Percentiles rank a stretch among this genome's conserved stretches.
phyloP scores from a whole-genome alignment of 2,329 filamentous ascomycete species.

The Nemania diffusa region DNA sequence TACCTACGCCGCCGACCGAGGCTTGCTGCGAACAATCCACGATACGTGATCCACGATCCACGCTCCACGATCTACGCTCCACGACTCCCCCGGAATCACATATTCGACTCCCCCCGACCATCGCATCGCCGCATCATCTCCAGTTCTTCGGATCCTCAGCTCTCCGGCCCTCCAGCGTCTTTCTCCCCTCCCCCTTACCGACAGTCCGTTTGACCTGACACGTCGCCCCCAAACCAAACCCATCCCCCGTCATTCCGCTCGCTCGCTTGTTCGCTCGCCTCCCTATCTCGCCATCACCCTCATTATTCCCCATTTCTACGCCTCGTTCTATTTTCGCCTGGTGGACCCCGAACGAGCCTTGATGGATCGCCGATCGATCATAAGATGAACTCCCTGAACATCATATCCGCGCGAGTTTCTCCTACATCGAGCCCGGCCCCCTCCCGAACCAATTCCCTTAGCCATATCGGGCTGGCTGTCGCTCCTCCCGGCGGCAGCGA shows the following conservation, averaged over 20 bases:
- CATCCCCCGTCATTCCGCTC: constrained; percentile 9
- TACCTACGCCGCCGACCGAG: constrained; percentile 1
- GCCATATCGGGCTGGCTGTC: constrained; percentile 61
- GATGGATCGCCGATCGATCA: constrained; percentile 65
- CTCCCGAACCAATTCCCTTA: constrained; percentile 70
- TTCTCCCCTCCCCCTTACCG: constrained; percentile 1
- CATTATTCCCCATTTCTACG: constrained; percentile 7
- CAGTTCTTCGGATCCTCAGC: neutral
- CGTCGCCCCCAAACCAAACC: neutral
- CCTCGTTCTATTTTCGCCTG: constrained; percentile 31
- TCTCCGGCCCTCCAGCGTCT: neutral
- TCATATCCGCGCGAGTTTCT: constrained; percentile 85
- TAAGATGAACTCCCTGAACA: constrained; percentile 97
- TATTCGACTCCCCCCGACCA: neutral
- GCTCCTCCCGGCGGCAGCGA: constrained; percentile 55
- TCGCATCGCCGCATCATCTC: neutral
- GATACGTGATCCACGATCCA: neutral
- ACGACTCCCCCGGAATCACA: neutral
- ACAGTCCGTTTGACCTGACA: neutral
- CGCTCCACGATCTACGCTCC: neutral
- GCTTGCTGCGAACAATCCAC: constrained; percentile 2
- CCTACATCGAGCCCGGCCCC: constrained; percentile 66
- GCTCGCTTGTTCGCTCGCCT: constrained; percentile 2
- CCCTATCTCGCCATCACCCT: neutral
- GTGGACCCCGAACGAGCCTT: constrained; percentile 45